These are phyloP conservation scores for Pelargonium cotyledonis DNA, from an alignment of 441 rosid species.

Conservation along the genomic window DNA sequence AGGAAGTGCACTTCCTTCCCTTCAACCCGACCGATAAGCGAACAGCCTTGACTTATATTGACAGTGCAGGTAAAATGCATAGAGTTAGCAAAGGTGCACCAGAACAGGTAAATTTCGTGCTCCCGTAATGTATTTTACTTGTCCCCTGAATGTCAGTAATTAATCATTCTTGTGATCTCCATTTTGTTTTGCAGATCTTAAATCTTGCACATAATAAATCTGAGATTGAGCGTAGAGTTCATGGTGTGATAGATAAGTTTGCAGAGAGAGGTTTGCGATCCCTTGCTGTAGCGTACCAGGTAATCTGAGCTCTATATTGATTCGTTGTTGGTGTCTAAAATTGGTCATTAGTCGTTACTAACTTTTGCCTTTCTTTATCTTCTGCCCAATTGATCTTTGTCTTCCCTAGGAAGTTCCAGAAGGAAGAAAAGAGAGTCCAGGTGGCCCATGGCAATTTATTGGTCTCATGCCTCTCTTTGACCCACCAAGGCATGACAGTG, in stretches of 20 bases:
- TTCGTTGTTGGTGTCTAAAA: too few species aligned
- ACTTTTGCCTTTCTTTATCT: neutral
- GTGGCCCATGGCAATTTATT: conserved; percentile 50
- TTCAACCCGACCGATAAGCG: conserved; percentile 54
- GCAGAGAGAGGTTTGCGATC: conserved; percentile 61
- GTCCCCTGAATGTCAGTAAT: neutral
- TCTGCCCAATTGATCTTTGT: conserved; percentile 4
- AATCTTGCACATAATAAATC: conserved; percentile 18
- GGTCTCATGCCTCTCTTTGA: conserved; percentile 51
- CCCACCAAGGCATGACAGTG: conserved; percentile 43
- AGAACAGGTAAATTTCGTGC: conserved; percentile 34
- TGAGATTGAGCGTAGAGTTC: conserved; percentile 42
- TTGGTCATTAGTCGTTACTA: too few species aligned
- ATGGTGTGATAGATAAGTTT: conserved; percentile 58
- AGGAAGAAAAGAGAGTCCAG: conserved; percentile 37
- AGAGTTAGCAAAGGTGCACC: conserved; percentile 63
- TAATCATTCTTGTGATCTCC: too few species aligned
- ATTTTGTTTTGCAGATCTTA: neutral
- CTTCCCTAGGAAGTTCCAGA: conserved; percentile 36
- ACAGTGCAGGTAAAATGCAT: conserved; percentile 44
- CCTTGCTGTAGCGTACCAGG: conserved; percentile 49
- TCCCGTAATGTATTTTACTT: too few species aligned
- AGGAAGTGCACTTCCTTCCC: conserved; percentile 60
- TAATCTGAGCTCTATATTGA: neutral
- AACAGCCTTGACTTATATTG: conserved; percentile 49